Percentiles rank a stretch among this genome's conserved stretches.
Conservation (phyloP, 2,329 filamentous ascomycete genomes). For the Aspergillus versicolor region DNA sequence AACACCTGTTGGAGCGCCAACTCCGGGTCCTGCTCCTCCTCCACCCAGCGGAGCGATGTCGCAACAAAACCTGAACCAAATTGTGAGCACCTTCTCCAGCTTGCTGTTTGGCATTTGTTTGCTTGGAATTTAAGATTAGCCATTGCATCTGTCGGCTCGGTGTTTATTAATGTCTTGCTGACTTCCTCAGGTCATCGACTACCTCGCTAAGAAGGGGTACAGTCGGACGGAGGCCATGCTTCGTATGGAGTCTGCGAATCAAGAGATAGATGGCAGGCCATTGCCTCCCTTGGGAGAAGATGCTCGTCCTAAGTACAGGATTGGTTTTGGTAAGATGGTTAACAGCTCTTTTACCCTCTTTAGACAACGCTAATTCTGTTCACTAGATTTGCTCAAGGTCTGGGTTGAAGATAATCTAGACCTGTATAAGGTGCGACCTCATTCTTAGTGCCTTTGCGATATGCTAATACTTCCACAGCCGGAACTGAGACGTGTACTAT, state of each 20-base stretch:
- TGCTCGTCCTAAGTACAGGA: constrained; percentile 74
- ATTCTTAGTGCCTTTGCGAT: neutral
- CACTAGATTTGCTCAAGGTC: constrained; percentile 63
- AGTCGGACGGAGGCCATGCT: constrained; percentile 89
- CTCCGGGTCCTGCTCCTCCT: constrained; percentile 35
- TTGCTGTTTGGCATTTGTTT: constrained; percentile 8
- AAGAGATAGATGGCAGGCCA: constrained; percentile 77
- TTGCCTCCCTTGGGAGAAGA: constrained; percentile 66
- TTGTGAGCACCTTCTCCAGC: constrained; percentile 62
- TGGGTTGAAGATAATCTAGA: constrained; percentile 94
- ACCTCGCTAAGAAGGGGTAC: constrained; percentile 93
- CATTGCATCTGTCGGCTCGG: neutral
- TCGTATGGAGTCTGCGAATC: constrained; percentile 80
- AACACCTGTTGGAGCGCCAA: constrained; percentile 46
- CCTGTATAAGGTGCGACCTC: constrained; percentile 73
- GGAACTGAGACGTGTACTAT: constrained; percentile 82
- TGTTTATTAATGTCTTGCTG: constrained; percentile 6
- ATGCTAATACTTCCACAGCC: constrained; percentile 53
- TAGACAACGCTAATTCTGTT: neutral
- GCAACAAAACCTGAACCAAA: constrained; percentile 91
- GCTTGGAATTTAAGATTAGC: neutral
- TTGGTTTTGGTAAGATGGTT: constrained; percentile 59
- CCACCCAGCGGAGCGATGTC: constrained; percentile 56
- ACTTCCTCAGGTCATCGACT: constrained; percentile 73
- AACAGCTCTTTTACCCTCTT: no score